Conservation (phyloP, 2,329 filamentous ascomycete genomes). For the Alternaria triticimaculans region DNA sequence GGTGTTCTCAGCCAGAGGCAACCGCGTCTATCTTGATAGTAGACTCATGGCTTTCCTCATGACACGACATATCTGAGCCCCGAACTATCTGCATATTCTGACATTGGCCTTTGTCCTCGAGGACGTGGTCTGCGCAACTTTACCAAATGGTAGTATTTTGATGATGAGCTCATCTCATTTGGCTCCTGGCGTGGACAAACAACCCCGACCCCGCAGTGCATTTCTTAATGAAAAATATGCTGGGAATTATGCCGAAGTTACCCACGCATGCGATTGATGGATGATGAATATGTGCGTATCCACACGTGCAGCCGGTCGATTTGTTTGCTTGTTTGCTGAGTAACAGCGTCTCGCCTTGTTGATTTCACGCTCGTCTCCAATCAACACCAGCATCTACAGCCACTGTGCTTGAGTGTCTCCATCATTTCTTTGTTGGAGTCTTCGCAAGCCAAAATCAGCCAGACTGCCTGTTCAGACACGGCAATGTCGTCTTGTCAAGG, state of each 20-base stretch:
- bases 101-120: neutral
- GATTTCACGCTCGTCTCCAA: neutral
- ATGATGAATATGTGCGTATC: neutral
- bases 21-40: neutral
- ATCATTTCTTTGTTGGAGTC: neutral
- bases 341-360: neutral
- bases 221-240: neutral
- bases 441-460: neutral
- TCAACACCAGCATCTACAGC: neutral
- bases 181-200: neutral
- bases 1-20: neutral
- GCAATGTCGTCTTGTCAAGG: neutral
- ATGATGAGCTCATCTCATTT: neutral
- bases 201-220: neutral
- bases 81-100: neutral
- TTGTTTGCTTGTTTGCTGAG: neutral
- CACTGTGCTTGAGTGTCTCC: neutral
- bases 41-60: neutral
- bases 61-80: neutral
- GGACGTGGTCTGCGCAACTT: neutral
- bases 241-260: neutral
- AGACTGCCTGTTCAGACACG: neutral
- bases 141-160: neutral
- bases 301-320: neutral
- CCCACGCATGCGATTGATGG: neutral